Conservation (phyloP, 2,329 filamentous ascomycete species). For the Penicillium sp. region DNA sequence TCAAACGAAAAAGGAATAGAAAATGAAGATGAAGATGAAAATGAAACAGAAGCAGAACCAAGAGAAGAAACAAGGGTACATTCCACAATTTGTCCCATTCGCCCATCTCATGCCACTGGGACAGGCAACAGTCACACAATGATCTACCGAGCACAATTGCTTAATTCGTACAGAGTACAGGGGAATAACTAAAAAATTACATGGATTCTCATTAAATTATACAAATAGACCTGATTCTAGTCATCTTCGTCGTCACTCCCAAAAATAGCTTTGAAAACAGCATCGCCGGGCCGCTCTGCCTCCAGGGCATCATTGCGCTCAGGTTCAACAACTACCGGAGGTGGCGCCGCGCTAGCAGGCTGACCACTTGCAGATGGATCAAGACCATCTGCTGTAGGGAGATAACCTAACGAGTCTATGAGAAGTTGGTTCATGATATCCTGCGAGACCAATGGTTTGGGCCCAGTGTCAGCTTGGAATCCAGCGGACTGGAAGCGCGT, state of each 20-base stretch:
- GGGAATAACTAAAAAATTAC: background rate
- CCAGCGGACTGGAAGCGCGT: constrained; percentile 34
- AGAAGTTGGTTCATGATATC: constrained; percentile 57
- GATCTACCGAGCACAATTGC: background rate
- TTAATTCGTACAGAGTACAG: background rate
- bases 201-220: background rate
- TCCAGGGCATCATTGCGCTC: constrained; percentile 78
- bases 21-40: background rate
- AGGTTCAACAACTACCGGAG: constrained; percentile 55
- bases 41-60: background rate
- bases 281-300: constrained; percentile 69
- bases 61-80: background rate
- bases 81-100: constrained; percentile 2
- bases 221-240: constrained; percentile 22
- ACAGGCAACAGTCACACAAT: background rate
- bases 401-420: constrained; percentile 36
- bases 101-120: background rate
- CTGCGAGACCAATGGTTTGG: constrained; percentile 52
- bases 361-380: constrained; percentile 13
- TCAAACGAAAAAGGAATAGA: background rate
- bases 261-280: constrained; percentile 89
- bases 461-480: constrained; percentile 32
- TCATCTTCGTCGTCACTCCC: constrained; percentile 77
- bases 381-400: constrained; percentile 27
- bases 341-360: constrained; percentile 13